Base-by-base conservation (phyloP, 805 yeast genomes). In the Blastobotrys americana region DNA sequence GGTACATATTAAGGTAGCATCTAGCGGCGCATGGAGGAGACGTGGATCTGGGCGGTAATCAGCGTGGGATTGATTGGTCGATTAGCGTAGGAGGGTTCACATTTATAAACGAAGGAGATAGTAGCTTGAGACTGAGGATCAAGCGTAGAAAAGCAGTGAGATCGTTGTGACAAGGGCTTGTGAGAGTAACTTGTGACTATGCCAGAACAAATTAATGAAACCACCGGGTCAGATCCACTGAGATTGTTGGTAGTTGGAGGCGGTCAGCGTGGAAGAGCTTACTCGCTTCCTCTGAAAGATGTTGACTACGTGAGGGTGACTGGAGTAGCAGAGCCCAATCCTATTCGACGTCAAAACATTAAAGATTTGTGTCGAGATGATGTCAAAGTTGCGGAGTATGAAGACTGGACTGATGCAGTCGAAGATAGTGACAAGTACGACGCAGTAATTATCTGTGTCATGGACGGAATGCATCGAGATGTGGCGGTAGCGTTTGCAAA, bases 401-500 rank as follows among this genome's bases (percentile, higher is more conserved):
- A 34, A 4, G 50, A 45, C 25, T 53, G 56, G 56, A 37, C 31
- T 16, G 52, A 55, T 4, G 51, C 51, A 21, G 37, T 55, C 13
- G 35, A 28, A 13, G 55, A 53, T 25, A 21, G 46, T 15, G 33
- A 38, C 19, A 28, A 31, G 18, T 51, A 51, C 38, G 55, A 54
- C 27, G 55, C 50, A 3, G 58, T 55, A 22, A 23, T 55, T 33
- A 38, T 55, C 23, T 51, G 54, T 23, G 53, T 51, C 8, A 38
- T 48, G 46, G 58, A 55, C 41, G 48, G 28, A 33, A 44, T 55
- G 55, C 58, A 55, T 34, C 44, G 51, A 3, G 56, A 55, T 33
- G 53, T 51, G 9, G 58, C 57, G 2, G 55, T 50, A 17, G 53
- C 51, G 4, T 55, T 53, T 51, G 58, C 58, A 19, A 34, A 53